A percentile compares a stretch with the other conserved stretches of the same genome.
These are phyloP conservation scores for Kalmanozyma brasiliensis DNA, from an alignment of 1,284 basidiomycete genomes.

Conservation along the genomic window DNA sequence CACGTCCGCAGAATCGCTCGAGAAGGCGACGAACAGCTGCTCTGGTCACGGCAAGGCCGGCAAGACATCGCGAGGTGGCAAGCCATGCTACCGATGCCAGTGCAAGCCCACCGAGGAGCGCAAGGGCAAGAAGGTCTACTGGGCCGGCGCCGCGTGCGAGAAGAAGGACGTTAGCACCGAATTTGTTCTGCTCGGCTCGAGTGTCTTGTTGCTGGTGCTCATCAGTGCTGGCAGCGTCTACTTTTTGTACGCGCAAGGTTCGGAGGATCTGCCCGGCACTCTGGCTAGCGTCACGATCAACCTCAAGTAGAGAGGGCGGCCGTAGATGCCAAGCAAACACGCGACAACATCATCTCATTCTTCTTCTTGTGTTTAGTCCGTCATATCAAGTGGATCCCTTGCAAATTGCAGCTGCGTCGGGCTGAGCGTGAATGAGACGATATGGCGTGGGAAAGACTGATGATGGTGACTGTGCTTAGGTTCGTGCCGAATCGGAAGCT, in stretches of 20 bases:
- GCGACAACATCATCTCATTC: neutral
- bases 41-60: slow-evolving; percentile 54
- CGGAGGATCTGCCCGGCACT: slow-evolving; percentile 54
- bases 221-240: slow-evolving; percentile 43
- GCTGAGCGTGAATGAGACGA: too few relatives aligned
- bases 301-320: slow-evolving; percentile 27
- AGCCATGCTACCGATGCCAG: slow-evolving; percentile 58
- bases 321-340: neutral
- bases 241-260: slow-evolving; percentile 51
- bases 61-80: slow-evolving; percentile 53
- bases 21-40: slow-evolving; percentile 54
- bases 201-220: slow-evolving; percentile 45
- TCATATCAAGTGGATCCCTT: too few relatives aligned
- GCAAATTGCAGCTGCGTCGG: too few relatives aligned
- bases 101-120: slow-evolving; percentile 49
- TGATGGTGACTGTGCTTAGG: too few relatives aligned
- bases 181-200: slow-evolving; percentile 55
- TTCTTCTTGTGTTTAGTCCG: too few relatives aligned
- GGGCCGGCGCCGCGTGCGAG: slow-evolving; percentile 63
- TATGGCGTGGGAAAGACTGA: too few relatives aligned
- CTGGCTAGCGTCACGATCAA: slow-evolving; percentile 57
- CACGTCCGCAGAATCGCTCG: slow-evolving; percentile 34
- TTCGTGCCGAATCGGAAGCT: too few relatives aligned
- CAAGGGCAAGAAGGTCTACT: slow-evolving; percentile 45
- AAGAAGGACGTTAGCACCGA: slow-evolving; percentile 59